Evolutionary conservation across 2,329 filamentous ascomycete genomes (phyloP), one percentile per base, ranked within the genome.

Genomic region (Ceratocystis eucalypticola): DNA sequence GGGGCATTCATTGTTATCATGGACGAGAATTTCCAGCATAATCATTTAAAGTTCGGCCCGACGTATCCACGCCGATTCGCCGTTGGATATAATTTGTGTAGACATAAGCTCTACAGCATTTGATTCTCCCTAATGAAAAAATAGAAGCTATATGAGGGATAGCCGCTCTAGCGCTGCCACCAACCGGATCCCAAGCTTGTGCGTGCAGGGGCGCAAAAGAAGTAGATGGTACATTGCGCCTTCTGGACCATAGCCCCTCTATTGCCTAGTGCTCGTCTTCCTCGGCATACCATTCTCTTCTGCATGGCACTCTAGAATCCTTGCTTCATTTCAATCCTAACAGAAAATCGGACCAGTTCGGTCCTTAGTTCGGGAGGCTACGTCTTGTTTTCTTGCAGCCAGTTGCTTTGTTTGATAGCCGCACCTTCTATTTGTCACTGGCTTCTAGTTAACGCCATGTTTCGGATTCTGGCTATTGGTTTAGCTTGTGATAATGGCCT

Each of bases 21-120:
- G 53, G 30, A 15, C 37, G 12, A 30, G 30, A 57, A 33, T 17
- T n/a, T 28, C 15, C 15, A 57, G 28, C 22, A 57, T 12, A 30
- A 5, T 7, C 2, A n/a, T 17, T 10, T 17, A 57, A 57, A 30
- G 22, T 57, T 57, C 53, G 53, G 53, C 53, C 53, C 53, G 53
- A 57, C 53, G 53, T 57, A 28, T 57, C 53, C 22, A 57, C 53
- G 53, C 53, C 53, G 53, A 57, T 57, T 28, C 12, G 53, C 53
- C 30, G 12, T 33, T 41, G 25, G 3, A 57, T 5, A 57, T 57
- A 2, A 28, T n/a, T 30, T 57, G 25, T 12, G 5, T 10, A 10
- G 17, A n/a, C 46, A 20, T 50, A n/a, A n/a, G 7, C 17, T 50
- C 46, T 50, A 5, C 46, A 20, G 2, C 22, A 20, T 17, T 7